These are phyloP conservation scores for Hortiboletus flavorubellus DNA, from an alignment of 768 basidiomycete genomes.

Conservation along the genomic window DNA sequence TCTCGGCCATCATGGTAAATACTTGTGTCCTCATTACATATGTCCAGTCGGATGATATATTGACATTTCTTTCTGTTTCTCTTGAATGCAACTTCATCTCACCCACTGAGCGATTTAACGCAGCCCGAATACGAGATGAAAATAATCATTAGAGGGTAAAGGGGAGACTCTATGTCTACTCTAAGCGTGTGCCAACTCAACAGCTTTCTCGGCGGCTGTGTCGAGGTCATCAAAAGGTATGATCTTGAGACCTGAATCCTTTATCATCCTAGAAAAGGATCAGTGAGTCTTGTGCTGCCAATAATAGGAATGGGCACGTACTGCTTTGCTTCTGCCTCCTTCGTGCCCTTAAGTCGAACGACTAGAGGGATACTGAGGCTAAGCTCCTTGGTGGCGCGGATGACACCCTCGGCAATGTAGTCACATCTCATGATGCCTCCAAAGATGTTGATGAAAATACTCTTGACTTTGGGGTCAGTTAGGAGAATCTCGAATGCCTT, in stretches of 20 bases:
- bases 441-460: slow-evolving; percentile 98
- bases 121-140: neutral
- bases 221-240: slow-evolving; percentile 91
- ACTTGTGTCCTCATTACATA: slow-evolving; percentile 14
- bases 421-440: slow-evolving; percentile 99
- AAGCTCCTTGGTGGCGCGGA: slow-evolving; percentile 94
- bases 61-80: slow-evolving; percentile 27
- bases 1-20: slow-evolving; percentile 32
- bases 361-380: slow-evolving; percentile 81
- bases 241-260: slow-evolving; percentile 88
- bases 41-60: slow-evolving; percentile 32
- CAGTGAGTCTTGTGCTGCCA: neutral
- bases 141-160: slow-evolving; percentile 18
- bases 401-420: slow-evolving; percentile 97
- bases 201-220: slow-evolving; percentile 82
- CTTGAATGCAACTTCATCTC: slow-evolving; percentile 25
- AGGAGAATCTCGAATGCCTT: slow-evolving; percentile 97
- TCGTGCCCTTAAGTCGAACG: slow-evolving; percentile 95
- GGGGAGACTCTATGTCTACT: slow-evolving; percentile 21
- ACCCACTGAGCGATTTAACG: neutral
- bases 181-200: slow-evolving; percentile 57
- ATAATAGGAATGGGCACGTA: slow-evolving; percentile 39
- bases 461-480: slow-evolving; percentile 88
- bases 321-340: slow-evolving; percentile 94
- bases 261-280: slow-evolving; percentile 74